A percentile compares a stretch with the other conserved stretches of the same genome.
Evolutionary conservation across 1,139 yeast genomes (phyloP).

Genomic region (Taphrina communis): DNA sequence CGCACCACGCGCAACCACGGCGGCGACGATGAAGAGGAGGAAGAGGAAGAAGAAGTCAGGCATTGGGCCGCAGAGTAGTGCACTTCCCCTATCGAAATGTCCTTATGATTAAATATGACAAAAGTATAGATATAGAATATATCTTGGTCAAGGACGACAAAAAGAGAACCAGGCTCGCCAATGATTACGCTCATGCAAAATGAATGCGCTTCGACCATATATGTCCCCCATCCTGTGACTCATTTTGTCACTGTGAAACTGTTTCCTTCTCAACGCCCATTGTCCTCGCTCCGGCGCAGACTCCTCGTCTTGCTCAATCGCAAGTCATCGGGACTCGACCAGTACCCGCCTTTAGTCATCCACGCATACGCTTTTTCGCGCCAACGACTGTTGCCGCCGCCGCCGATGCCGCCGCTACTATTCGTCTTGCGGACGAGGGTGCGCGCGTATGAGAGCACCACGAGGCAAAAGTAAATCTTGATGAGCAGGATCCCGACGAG

Average conservation of each 20-base stretch:
- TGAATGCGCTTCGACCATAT: not conserved
- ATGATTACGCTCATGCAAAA: not conserved
- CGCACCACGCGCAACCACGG: slow-evolving; percentile 5
- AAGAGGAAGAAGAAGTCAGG: slow-evolving; percentile 36
- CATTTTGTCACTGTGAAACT: too few relatives aligned
- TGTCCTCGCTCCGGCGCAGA: slow-evolving; percentile 14
- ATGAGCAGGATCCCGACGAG: slow-evolving; percentile 43
- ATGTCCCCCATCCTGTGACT: too few relatives aligned
- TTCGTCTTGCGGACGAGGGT: slow-evolving; percentile 40
- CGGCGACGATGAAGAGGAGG: slow-evolving; percentile 37
- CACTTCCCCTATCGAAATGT: too few relatives aligned
- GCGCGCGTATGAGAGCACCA: slow-evolving; percentile 46
- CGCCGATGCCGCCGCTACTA: not conserved
- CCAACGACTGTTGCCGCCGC: slow-evolving; percentile 1
- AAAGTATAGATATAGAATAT: not conserved
- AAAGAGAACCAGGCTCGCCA: not conserved
- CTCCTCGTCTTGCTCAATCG: slow-evolving; percentile 30
- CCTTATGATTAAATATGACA: not conserved
- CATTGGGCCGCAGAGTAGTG: slow-evolving; percentile 29
- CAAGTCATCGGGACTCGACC: slow-evolving; percentile 13
- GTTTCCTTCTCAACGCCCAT: slow-evolving; percentile 2
- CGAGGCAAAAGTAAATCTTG: slow-evolving; percentile 47
- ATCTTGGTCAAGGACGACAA: too few relatives aligned
- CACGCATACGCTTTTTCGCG: not conserved
- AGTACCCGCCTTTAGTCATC: slow-evolving; percentile 21